These are phyloP conservation scores for Cryphonectria radicalis DNA, from an alignment of 2,329 filamentous ascomycete species.

Conservation along the genomic window DNA sequence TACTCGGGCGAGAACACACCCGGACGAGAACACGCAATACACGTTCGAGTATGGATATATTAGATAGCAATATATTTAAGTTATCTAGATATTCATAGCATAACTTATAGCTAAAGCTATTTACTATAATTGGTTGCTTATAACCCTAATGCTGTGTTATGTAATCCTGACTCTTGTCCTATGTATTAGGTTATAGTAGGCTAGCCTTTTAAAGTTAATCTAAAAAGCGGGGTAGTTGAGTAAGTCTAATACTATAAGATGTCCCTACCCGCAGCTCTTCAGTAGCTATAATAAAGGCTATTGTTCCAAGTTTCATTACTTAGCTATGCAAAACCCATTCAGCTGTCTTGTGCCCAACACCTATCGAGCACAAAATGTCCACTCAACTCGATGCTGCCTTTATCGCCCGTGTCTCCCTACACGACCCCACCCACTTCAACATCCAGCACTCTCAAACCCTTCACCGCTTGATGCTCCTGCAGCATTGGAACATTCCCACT, in stretches of 20 bases:
- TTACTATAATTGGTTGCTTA: too few species aligned
- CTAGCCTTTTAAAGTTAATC: neutral
- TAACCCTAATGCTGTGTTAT: too few species aligned
- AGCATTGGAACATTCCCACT: slow-evolving; percentile 42
- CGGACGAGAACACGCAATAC: too few species aligned
- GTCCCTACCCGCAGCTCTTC: neutral
- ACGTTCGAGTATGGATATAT: too few species aligned
- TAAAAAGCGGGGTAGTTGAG: neutral
- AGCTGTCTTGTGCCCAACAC: neutral
- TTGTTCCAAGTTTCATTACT: neutral
- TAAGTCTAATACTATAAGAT: slow-evolving; percentile 4
- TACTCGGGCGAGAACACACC: too few species aligned
- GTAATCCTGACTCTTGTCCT: too few species aligned
- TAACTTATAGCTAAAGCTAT: too few species aligned
- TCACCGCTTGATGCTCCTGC: slow-evolving; percentile 44
- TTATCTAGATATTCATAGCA: too few species aligned
- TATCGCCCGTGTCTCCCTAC: slow-evolving; percentile 29
- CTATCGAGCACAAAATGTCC: neutral
- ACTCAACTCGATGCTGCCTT: slow-evolving; percentile 35
- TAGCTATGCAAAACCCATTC: neutral
- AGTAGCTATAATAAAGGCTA: neutral
- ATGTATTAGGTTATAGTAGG: too few species aligned
- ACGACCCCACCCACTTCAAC: slow-evolving; percentile 19
- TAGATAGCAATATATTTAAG: too few species aligned
- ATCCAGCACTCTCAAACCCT: slow-evolving; percentile 31